Evolutionary conservation across 2,329 filamentous ascomycete species (phyloP), one percentile per base, ranked within the genome.

Genomic region (Neofusicoccum cordaticola): DNA sequence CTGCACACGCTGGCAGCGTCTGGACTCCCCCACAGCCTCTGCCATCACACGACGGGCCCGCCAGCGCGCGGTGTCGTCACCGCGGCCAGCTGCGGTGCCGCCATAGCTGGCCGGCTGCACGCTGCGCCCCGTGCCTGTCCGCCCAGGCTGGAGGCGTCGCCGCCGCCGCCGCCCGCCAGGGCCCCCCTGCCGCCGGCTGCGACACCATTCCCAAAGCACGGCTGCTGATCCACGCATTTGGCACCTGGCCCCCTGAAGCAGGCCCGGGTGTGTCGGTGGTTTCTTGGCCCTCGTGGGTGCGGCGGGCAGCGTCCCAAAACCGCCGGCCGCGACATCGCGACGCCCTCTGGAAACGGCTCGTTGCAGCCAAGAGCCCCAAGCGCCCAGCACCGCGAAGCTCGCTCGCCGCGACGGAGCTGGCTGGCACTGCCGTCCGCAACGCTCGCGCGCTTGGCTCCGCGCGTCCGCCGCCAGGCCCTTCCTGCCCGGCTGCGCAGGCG

Each of bases 241-340:
- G 50, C 50, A 13, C 48, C 41, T 13, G 42, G n/a, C 42, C 56
- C 56, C 56, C 56, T 60, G 56, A 60, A 52, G 48, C 31, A n/a
- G 48, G 15, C 27, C 42, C n/a, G 56, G 41, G 41, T 31, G 19
- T 15, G 37, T 41, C 37, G 51, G 34, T n/a, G 51, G n/a, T 13
- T 19, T 57, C 47, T 37, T 52, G 48, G 53, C 41, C 27, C 52
- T 34, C 39, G 52, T 42, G 52, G 52, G 19, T 57, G 53, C 53
- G 53, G 53, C 53, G 53, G 53, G 34, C 53, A 12, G 53, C 22
- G 53, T 57, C 19, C 51, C 51, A 56, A 27, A 39, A 22, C 51
- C 44, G 44, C 17, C 44, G 12, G 7, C 17, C 44, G 44, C 3
- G 19, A 50, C 47, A 34, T 50, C n/a, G 19, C 42, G n/a, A n/a